These are phyloP conservation scores for Fusarium begoniae DNA, from an alignment of 2,329 filamentous ascomycete species.

Conservation along the genomic window DNA sequence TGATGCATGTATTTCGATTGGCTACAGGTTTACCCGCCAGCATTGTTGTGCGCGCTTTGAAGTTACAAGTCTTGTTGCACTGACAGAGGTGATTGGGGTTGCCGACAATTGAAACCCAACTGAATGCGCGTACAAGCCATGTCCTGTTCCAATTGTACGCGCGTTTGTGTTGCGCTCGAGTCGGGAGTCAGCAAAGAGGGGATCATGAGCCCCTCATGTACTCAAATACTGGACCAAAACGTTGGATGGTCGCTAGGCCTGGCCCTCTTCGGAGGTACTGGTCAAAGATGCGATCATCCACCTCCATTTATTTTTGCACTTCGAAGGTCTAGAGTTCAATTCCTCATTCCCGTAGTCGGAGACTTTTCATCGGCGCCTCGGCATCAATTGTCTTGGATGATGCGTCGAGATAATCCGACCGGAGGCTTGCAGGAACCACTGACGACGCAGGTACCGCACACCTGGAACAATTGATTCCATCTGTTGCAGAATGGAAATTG, in stretches of 20 bases:
- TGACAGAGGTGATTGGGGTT: not conserved
- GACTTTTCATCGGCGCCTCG: not conserved
- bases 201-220: not conserved
- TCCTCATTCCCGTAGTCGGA: not conserved
- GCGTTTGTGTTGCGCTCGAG: not conserved
- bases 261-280: constrained; percentile 4
- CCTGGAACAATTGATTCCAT: constrained; percentile 14
- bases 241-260: constrained; percentile 19
- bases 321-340: not conserved
- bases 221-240: rapidly evolving
- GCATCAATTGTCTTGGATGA: not conserved
- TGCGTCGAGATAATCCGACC: not conserved
- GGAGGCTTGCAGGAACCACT: not conserved
- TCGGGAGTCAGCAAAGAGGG: not conserved
- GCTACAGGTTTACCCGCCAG: too few species aligned
- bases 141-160: not conserved
- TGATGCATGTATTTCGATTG: not conserved
- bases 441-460: constrained; percentile 12
- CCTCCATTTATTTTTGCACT: not conserved
- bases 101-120: not conserved
- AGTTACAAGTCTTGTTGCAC: not conserved
- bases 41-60: not conserved
- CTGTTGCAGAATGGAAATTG: constrained; percentile 12
- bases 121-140: not conserved
- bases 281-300: constrained; percentile 25